A percentile compares a stretch with the other conserved stretches of the same genome.
Conservation (phyloP, 208 protist species). For the Wallacemonas sp. region DNA sequence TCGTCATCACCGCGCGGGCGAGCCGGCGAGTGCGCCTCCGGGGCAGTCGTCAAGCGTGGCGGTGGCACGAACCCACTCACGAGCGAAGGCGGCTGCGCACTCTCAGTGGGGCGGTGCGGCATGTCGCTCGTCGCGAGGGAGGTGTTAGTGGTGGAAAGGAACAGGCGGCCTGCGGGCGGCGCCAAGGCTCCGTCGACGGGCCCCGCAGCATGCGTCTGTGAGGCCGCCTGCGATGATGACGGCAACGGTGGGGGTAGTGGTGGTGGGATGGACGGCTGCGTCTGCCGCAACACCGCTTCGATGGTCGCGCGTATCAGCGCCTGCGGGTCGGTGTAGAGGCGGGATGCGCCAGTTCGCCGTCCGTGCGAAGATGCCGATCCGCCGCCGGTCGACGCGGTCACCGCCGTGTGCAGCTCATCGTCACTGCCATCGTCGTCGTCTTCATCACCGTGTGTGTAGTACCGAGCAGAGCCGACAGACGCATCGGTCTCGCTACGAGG, state of each 20-base stretch:
- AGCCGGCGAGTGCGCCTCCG: no score
- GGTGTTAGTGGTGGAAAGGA: background rate
- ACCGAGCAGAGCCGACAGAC: background rate
- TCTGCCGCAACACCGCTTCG: background rate
- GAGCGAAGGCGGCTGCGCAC: background rate
- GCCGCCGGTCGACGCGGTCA: no score
- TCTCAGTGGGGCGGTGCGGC: background rate
- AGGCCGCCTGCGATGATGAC: background rate
- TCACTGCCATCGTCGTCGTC: background rate
- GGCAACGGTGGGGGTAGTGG: slow-evolving; percentile 1
- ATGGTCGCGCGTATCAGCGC: background rate
- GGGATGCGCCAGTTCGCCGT: background rate
- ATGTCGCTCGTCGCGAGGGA: background rate
- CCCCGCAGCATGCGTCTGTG: background rate
- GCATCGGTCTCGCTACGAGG: background rate
- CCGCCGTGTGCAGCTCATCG: no score
- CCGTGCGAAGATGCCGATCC: no score
- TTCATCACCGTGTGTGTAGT: slow-evolving; percentile 3
- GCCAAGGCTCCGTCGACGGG: background rate
- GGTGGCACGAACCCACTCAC: slow-evolving; percentile 5
- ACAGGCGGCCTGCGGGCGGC: background rate
- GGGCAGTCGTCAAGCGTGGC: background rate
- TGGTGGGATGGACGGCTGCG: background rate
- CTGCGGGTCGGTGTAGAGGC: background rate
- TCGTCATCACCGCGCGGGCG: no score